phyloP scores from a whole-genome alignment of 139 green algal genomes.

The Dunaliella primolecta region DNA sequence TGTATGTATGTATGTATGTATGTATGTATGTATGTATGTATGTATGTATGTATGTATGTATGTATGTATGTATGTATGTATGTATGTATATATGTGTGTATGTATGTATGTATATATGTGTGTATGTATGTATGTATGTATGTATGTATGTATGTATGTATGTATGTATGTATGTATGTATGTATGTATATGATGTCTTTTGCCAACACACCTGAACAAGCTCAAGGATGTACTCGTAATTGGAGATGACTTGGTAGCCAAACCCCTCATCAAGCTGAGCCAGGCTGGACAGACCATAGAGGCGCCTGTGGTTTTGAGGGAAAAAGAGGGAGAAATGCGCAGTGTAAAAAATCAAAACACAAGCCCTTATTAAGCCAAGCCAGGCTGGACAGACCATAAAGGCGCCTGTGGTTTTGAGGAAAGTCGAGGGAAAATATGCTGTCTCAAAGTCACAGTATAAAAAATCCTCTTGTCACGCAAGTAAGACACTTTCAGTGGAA shows the following conservation, averaged over 20 bases:
- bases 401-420: slow-evolving; percentile 14
- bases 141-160: slow-evolving; percentile 19
- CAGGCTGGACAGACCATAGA: slow-evolving; percentile 19
- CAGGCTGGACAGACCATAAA: slow-evolving; percentile 19
- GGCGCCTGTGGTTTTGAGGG: slow-evolving; percentile 14
- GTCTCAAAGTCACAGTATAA: not conserved
- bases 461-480: not conserved
- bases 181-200: slow-evolving; percentile 12
- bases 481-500: not conserved
- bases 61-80: slow-evolving; percentile 14
- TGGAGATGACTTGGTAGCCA: not conserved
- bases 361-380: slow-evolving; percentile 22
- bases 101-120: slow-evolving; percentile 15
- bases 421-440: not conserved
- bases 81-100: slow-evolving; percentile 19
- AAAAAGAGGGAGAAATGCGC: not conserved
- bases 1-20: slow-evolving; percentile 29
- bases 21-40: no score
- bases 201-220: not conserved
- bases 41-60: slow-evolving; percentile 18
- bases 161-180: slow-evolving; percentile 15
- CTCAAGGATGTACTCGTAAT: slow-evolving; percentile 28
- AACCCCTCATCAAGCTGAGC: slow-evolving; percentile 24
- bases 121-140: slow-evolving; percentile 19
- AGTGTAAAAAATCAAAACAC: not conserved